Percentiles rank a stretch among this genome's conserved stretches.
Evolutionary conservation across 805 yeast species (phyloP).

Genomic region (Candida nemodendra): DNA sequence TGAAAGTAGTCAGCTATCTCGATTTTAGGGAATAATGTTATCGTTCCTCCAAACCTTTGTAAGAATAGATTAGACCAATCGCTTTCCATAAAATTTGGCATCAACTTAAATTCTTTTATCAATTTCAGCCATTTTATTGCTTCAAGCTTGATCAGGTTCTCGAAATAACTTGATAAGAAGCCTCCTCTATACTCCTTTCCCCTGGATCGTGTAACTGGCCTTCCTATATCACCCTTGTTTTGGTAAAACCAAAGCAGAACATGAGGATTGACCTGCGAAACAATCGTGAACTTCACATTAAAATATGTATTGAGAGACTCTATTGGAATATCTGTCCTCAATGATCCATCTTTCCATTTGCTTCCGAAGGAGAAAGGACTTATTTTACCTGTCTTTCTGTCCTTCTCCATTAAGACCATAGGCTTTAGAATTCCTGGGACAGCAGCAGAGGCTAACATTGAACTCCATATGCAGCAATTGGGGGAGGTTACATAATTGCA

Average conservation of each 20-base stretch:
- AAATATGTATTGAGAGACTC: constrained; percentile 71
- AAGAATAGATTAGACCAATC: constrained; percentile 81
- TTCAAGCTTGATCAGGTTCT: constrained; percentile 68
- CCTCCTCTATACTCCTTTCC: constrained; percentile 72
- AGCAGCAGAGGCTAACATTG: constrained; percentile 74
- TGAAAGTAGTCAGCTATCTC: constrained; percentile 56
- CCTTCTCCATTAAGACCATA: constrained; percentile 69
- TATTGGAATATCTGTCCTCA: constrained; percentile 76
- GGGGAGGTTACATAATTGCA: constrained; percentile 79
- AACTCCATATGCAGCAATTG: constrained; percentile 77
- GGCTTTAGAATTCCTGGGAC: constrained; percentile 83
- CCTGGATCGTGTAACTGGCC: constrained; percentile 63
- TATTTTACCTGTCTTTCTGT: constrained; percentile 35
- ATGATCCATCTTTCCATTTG: constrained; percentile 77
- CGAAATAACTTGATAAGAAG: constrained; percentile 67
- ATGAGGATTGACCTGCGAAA: constrained; percentile 83
- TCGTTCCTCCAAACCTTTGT: constrained; percentile 71
- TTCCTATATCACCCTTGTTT: constrained; percentile 77
- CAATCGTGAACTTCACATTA: constrained; percentile 73
- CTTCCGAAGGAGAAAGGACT: constrained; percentile 71
- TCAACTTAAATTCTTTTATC: constrained; percentile 59
- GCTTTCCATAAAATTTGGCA: constrained; percentile 68
- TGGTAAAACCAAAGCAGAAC: constrained; percentile 72
- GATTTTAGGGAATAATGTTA: constrained; percentile 75
- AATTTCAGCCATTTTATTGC: constrained; percentile 75